Conservation (phyloP, 2,329 filamentous ascomycete genomes). For the Phyllachora maydis region DNA sequence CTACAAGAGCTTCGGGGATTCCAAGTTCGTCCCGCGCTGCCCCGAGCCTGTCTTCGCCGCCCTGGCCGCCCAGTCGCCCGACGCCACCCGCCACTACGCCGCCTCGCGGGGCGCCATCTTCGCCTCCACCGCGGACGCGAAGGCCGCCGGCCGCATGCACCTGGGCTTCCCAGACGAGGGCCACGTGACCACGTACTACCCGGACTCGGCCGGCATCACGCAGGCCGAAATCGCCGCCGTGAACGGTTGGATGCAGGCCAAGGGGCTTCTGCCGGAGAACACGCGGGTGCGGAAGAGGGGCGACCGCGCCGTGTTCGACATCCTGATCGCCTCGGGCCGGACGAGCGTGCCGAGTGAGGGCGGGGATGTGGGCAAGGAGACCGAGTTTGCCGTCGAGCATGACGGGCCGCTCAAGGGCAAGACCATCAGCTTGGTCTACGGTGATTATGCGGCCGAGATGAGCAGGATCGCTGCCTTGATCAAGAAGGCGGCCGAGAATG, state of each 20-base stretch:
- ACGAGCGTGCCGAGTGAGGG: conserved; percentile 37
- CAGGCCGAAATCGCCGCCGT: conserved; percentile 55
- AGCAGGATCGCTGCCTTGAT: conserved; percentile 43
- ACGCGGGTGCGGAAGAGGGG: conserved; percentile 50
- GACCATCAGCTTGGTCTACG: conserved; percentile 51
- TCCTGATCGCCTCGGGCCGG: conserved; percentile 52
- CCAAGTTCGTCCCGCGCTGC: conserved; percentile 63
- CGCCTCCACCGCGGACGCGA: too few species aligned
- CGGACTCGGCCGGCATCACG: conserved; percentile 52
- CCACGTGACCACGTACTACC: conserved; percentile 69
- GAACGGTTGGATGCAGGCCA: conserved; percentile 52
- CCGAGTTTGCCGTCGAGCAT: conserved; percentile 35
- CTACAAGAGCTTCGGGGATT: conserved; percentile 74
- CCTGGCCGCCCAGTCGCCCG: conserved; percentile 37
- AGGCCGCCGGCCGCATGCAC: conserved; percentile 45
- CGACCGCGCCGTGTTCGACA: conserved; percentile 44
- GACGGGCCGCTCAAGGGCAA: conserved; percentile 42
- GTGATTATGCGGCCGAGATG: conserved; percentile 57
- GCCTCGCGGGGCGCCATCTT: conserved; percentile 55
- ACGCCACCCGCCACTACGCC: conserved; percentile 43
- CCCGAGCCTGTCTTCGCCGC: conserved; percentile 40
- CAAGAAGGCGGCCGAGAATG: conserved; percentile 45
- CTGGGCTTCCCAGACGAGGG: conserved; percentile 55
- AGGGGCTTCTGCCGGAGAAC: conserved; percentile 55
- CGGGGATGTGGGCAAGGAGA: conserved; percentile 47